phyloP scores from a whole-genome alignment of 1,139 yeast genomes.

The Zygosaccharomyces sapae region DNA sequence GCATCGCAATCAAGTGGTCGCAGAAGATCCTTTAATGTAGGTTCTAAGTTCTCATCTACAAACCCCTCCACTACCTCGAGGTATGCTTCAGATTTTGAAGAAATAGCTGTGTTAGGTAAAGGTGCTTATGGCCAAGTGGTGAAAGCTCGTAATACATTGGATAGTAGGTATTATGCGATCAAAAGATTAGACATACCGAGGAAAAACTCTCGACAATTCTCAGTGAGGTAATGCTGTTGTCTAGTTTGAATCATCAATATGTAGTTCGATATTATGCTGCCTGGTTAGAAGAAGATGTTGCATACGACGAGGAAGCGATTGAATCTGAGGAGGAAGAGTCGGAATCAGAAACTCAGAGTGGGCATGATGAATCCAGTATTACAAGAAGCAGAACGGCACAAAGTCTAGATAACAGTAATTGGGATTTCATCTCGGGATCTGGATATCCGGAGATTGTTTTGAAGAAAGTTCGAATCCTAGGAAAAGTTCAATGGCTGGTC shows the following conservation, averaged over 20 bases:
- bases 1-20: constrained; percentile 30
- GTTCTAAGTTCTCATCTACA: constrained; percentile 37
- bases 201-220: constrained; percentile 74
- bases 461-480: constrained; percentile 38
- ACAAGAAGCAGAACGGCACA: constrained; percentile 30
- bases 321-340: constrained; percentile 34
- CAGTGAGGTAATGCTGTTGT: constrained; percentile 86
- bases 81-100: constrained; percentile 84
- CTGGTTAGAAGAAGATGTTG: constrained; percentile 78
- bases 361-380: constrained; percentile 23
- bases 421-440: constrained; percentile 67
- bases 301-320: constrained; percentile 44
- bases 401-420: constrained; percentile 26
- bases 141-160: constrained; percentile 85
- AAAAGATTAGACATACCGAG: constrained; percentile 84
- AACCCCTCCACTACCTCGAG: constrained; percentile 44
- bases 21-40: constrained; percentile 41
- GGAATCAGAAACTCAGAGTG: constrained; percentile 16
- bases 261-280: constrained; percentile 96
- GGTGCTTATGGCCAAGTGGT: constrained; percentile 99
- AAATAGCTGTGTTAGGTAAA: constrained; percentile 82
- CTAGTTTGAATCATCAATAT: constrained; percentile 88
- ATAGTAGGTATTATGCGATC: constrained; percentile 91
- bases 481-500: constrained; percentile 8
- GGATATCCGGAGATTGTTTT: constrained; percentile 54